Percentiles rank a stretch among this genome's conserved stretches.
Evolutionary conservation across 2,329 filamentous ascomycete species (phyloP).

Genomic region (Amphichorda felina): DNA sequence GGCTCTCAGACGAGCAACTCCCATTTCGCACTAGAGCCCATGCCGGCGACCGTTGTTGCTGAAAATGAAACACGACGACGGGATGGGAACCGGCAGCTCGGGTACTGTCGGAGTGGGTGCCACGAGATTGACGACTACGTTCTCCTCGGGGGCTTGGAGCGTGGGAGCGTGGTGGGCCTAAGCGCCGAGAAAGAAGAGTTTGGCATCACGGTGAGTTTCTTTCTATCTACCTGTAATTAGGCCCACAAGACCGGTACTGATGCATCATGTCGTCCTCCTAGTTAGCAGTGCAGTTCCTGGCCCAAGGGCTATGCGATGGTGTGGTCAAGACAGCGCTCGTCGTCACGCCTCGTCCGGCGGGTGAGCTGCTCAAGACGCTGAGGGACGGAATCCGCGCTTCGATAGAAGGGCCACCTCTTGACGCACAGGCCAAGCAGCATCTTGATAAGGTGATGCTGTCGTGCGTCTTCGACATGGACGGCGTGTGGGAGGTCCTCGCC

Average conservation of each 20-base stretch:
- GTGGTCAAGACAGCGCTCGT: slow-evolving; percentile 22
- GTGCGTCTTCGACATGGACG: slow-evolving; percentile 46
- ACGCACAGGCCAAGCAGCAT: slow-evolving; percentile 15
- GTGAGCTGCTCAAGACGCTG: slow-evolving; percentile 26
- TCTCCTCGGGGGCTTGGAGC: slow-evolving; percentile 32
- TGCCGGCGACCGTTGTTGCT: slow-evolving; percentile 30
- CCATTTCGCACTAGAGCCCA: slow-evolving; percentile 20
- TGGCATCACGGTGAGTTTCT: slow-evolving; percentile 29
- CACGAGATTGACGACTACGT: slow-evolving; percentile 34
- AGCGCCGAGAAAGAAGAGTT: slow-evolving; percentile 39
- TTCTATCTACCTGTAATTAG: not conserved
- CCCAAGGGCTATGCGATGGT: slow-evolving; percentile 21
- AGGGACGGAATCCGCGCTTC: slow-evolving; percentile 26
- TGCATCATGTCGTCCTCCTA: not conserved
- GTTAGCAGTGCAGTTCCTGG: slow-evolving; percentile 36
- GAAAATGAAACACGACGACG: slow-evolving; percentile 23
- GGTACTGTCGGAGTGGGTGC: slow-evolving; percentile 29
- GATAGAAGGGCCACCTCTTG: slow-evolving; percentile 11
- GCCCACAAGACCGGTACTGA: no score
- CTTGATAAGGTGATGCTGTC: slow-evolving; percentile 41
- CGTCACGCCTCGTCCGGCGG: slow-evolving; percentile 33
- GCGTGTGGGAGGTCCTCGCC: slow-evolving; percentile 41
- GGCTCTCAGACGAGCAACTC: no score
- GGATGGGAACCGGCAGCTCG: slow-evolving; percentile 15
- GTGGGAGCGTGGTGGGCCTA: slow-evolving; percentile 40